phyloP scores from a whole-genome alignment of 305 asterid species.

The Fraxinus ornus region DNA sequence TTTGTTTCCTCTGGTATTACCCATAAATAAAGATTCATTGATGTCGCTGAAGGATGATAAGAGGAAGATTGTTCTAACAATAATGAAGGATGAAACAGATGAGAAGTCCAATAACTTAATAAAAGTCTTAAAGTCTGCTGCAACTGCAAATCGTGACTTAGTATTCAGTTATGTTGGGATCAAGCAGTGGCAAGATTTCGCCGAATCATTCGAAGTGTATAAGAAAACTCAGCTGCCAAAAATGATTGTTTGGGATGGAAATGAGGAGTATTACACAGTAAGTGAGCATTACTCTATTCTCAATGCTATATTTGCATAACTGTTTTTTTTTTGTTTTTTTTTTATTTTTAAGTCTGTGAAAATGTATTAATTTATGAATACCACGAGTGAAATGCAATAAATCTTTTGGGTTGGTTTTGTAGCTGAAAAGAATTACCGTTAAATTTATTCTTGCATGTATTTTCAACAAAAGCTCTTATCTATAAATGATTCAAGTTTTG shows the following conservation, averaged over 20 bases:
- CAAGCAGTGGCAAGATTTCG: constrained; percentile 71
- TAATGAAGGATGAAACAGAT: constrained; percentile 60
- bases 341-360: background rate
- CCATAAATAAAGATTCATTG: constrained; percentile 61
- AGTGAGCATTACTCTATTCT: constrained; percentile 26
- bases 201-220: constrained; percentile 59
- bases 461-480: background rate
- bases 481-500: background rate
- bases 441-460: background rate
- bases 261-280: constrained; percentile 62
- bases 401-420: background rate
- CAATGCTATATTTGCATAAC: background rate
- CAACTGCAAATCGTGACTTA: constrained; percentile 86
- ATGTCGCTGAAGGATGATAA: constrained; percentile 56
- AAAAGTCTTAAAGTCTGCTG: constrained; percentile 71
- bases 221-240: constrained; percentile 60
- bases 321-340: background rate
- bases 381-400: background rate
- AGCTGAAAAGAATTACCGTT: background rate
- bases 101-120: constrained; percentile 49
- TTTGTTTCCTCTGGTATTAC: constrained; percentile 67
- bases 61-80: constrained; percentile 64
- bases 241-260: constrained; percentile 83
- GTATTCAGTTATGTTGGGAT: constrained; percentile 73
- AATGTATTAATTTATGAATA: background rate